phyloP scores from a whole-genome alignment of 2,329 filamentous ascomycete species.

The Daldinia sp. region DNA sequence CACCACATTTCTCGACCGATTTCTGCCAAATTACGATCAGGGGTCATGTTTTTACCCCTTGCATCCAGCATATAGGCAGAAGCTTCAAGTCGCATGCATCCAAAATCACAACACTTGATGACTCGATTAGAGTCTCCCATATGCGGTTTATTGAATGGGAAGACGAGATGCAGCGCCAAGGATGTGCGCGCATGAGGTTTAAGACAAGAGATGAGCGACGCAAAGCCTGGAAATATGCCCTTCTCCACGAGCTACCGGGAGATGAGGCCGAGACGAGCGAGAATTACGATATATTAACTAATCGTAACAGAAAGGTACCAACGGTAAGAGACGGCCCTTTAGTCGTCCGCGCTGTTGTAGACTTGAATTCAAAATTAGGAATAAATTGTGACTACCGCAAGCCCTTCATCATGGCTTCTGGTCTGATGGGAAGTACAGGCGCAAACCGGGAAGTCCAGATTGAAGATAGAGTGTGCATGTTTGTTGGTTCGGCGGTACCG shows the following conservation, averaged over 20 bases:
- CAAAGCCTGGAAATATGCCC: slow-evolving; percentile 21
- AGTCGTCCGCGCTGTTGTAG: slow-evolving; percentile 8
- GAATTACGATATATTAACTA: slow-evolving; percentile 25
- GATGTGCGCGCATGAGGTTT: slow-evolving; percentile 13
- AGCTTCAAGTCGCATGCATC: slow-evolving; percentile 1
- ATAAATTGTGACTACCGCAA: slow-evolving; percentile 14
- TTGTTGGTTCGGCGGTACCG: slow-evolving; percentile 21
- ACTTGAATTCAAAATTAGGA: slow-evolving; percentile 17
- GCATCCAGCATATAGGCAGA: slow-evolving; percentile 17
- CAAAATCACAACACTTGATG: neutral
- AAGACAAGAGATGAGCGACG: slow-evolving; percentile 16
- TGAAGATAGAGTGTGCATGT: slow-evolving; percentile 17
- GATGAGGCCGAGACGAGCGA: slow-evolving; percentile 15
- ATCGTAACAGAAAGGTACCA: slow-evolving; percentile 6
- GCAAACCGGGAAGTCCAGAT: slow-evolving; percentile 17
- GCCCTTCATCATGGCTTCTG: slow-evolving; percentile 20
- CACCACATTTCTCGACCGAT: slow-evolving; percentile 17
- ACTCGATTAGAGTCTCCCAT: neutral
- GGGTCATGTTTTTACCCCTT: slow-evolving; percentile 10
- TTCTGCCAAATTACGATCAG: slow-evolving; percentile 16
- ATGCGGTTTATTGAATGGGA: slow-evolving; percentile 18
- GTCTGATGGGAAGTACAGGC: slow-evolving; percentile 31
- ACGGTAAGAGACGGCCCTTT: neutral
- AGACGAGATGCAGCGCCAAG: slow-evolving; percentile 25
- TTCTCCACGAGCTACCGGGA: slow-evolving; percentile 19